These are phyloP conservation scores for Gamarada debralockiae DNA, from an alignment of 495 filamentous ascomycete species.

Conservation along the genomic window DNA sequence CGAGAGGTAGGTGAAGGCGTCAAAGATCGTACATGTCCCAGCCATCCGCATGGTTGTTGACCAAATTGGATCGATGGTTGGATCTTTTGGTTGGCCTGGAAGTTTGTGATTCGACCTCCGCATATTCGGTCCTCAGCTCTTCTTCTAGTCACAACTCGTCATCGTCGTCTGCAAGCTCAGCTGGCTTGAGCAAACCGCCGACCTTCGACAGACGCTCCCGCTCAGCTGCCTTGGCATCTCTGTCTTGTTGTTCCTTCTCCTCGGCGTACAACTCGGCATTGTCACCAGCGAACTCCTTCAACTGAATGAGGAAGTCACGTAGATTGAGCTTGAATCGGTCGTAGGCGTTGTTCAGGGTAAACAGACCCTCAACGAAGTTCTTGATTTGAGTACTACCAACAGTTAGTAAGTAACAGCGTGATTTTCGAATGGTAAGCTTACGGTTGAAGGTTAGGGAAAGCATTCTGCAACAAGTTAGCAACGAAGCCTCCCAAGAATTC, in stretches of 20 bases:
- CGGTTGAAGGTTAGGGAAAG: conserved; percentile 91
- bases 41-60: conserved; percentile 21
- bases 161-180: conserved; percentile 74
- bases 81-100: background rate
- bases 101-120: conserved; percentile 13
- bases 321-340: conserved; percentile 89
- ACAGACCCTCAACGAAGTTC: conserved; percentile 82
- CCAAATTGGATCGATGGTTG: conserved; percentile 1
- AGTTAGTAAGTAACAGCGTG: conserved; percentile 32
- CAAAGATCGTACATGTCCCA: conserved; percentile 30
- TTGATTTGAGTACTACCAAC: conserved; percentile 71
- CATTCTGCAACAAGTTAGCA: conserved; percentile 77
- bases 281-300: conserved; percentile 93
- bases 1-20: conserved; percentile 2
- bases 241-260: conserved; percentile 80
- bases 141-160: conserved; percentile 86
- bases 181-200: conserved; percentile 86
- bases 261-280: conserved; percentile 94
- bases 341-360: conserved; percentile 74
- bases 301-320: conserved; percentile 92
- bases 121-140: conserved; percentile 59
- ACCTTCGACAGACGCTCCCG: conserved; percentile 87
- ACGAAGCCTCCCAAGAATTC: conserved; percentile 88
- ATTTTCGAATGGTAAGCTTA: conserved; percentile 43
- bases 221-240: conserved; percentile 75